Evolutionary conservation across 352 stramenopile species (phyloP), one percentile per base, ranked within the genome.

Genomic region (Sclerospora graminicola): DNA sequence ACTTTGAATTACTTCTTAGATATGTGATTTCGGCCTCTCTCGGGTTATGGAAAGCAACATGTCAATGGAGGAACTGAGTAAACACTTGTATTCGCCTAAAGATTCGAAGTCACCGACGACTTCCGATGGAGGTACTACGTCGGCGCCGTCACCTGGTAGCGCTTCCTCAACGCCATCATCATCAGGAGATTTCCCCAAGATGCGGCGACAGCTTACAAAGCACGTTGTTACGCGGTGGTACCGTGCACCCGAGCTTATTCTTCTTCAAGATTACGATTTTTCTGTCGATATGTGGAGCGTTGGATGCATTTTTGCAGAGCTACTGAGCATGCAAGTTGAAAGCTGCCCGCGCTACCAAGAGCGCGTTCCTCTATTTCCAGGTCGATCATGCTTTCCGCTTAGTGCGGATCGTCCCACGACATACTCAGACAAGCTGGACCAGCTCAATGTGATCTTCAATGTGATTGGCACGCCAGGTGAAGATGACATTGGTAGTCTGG

Each of bases 251-350:
- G 95, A 99, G 60, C 75, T 99, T 2, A 98, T 98, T 60, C 59
- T 98, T 27, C 89, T 98, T 32, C 63, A 72, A 48, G 74, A 95
- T 35, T 99, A 99, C 66, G 90, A 77, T 41, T 91, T 93, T 34
- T 86, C 93, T 8, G 98, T 99, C 49, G 97, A 99, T 63, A 98
- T 98, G 77, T 99, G 97, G 96, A 98, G 92, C 38, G 60, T 99
- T 33, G 96, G 97, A 7, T 99, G 96, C 74, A 93, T 93, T 61
- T 89, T 93, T 45, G 81, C 73, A 7, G 81, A 93, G 49, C 55
- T 93, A 6, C 42, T 93, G 24, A 93, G 79, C 41, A 93, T 93
- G 81, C 81, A 93, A 65, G 74, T 85, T 2, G 78, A 90, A 27
- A 93, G 79, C 47, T 89, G 76, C 46, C 81, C 76, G 13, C 74